Conservation (phyloP, 2,329 filamentous ascomycete species). For the Paraphaeosphaeria minitans region DNA sequence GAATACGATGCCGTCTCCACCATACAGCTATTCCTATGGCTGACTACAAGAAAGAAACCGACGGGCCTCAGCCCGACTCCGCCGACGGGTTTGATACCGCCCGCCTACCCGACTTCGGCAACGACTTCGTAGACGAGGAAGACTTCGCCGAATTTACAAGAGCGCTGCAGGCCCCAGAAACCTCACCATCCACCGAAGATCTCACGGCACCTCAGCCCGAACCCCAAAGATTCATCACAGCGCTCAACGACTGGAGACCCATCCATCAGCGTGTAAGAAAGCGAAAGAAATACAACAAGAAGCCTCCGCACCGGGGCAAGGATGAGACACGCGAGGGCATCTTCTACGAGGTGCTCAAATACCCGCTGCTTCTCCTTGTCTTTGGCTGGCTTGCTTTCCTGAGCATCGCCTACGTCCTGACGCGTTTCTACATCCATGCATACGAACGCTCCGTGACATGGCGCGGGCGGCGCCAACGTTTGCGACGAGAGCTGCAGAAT, state of each 20-base stretch:
- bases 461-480: slow-evolving; percentile 75
- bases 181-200: slow-evolving; percentile 67
- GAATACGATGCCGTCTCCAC: slow-evolving; percentile 22
- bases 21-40: slow-evolving; percentile 42
- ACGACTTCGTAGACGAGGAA: slow-evolving; percentile 74
- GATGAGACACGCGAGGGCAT: slow-evolving; percentile 96
- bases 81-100: slow-evolving; percentile 69
- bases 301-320: slow-evolving; percentile 57
- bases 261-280: slow-evolving; percentile 73
- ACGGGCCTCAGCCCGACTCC: slow-evolving; percentile 65
- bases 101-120: slow-evolving; percentile 76
- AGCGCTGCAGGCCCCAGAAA: slow-evolving; percentile 82
- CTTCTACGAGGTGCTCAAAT: slow-evolving; percentile 86
- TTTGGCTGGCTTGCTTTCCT: slow-evolving; percentile 80
- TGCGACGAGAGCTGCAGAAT: slow-evolving; percentile 72
- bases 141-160: slow-evolving; percentile 79
- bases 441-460: slow-evolving; percentile 94
- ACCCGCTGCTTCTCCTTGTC: slow-evolving; percentile 83
- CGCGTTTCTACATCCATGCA: slow-evolving; percentile 84
- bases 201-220: slow-evolving; percentile 51
- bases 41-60: slow-evolving; percentile 52
- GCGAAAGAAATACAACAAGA: slow-evolving; percentile 45
- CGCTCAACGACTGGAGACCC: slow-evolving; percentile 94
- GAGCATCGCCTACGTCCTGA: slow-evolving; percentile 75
- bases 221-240: slow-evolving; percentile 71